Evolutionary conservation across 192 early-diverging fungal genomes (phyloP).

Genomic region (Coemansia reversa): DNA sequence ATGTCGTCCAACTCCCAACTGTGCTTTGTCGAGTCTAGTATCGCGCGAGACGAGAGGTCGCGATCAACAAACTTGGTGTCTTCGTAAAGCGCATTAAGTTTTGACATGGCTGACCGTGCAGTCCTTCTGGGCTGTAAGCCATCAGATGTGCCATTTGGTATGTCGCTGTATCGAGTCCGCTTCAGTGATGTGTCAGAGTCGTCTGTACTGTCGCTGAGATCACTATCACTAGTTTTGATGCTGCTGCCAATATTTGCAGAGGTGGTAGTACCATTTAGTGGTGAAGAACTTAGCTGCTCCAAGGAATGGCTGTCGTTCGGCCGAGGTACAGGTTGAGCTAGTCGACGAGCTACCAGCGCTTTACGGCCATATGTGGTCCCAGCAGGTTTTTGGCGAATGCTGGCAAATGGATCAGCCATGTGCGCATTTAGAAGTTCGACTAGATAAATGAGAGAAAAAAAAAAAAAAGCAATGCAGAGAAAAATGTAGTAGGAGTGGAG

Average conservation of each 20-base stretch:
- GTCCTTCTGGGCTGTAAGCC: constrained; percentile 19
- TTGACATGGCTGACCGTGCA: constrained; percentile 32
- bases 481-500: not conserved
- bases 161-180: constrained; percentile 4
- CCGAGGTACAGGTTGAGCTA: constrained; percentile 12
- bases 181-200: constrained; percentile 4
- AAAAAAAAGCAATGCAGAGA: not conserved
- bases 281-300: not conserved
- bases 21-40: constrained; percentile 33
- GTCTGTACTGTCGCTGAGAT: constrained; percentile 10
- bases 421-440: constrained; percentile 11
- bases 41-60: constrained; percentile 16
- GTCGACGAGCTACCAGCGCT: constrained; percentile 41
- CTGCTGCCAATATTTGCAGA: not conserved
- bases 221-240: not conserved
- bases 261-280: not conserved
- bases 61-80: constrained; percentile 11
- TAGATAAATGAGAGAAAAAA: not conserved
- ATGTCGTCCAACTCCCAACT: constrained; percentile 32
- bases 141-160: constrained; percentile 1
- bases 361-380: constrained; percentile 49
- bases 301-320: not conserved
- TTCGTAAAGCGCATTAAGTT: constrained; percentile 35
- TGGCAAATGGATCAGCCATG: constrained; percentile 49
- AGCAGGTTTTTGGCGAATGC: constrained; percentile 42